These are phyloP conservation scores for Nematocida ausubeli DNA, from an alignment of 371 early-diverging fungal species.

Conservation along the genomic window DNA sequence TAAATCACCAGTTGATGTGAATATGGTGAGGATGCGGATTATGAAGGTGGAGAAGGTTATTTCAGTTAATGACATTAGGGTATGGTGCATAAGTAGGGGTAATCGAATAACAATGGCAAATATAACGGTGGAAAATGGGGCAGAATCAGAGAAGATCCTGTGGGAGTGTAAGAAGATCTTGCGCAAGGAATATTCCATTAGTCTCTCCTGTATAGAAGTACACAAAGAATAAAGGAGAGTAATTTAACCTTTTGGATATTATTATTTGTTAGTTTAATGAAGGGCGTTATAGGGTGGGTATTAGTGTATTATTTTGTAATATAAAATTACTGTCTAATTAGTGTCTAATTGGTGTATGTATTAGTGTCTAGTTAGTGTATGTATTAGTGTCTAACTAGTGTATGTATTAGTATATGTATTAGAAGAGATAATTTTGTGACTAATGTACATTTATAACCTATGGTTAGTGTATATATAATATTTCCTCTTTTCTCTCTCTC, in stretches of 20 bases:
- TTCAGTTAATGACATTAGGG: constrained; percentile 11
- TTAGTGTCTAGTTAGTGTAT: too few species aligned
- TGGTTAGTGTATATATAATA: too few species aligned
- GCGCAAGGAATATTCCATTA: not conserved
- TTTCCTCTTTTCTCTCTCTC: too few species aligned
- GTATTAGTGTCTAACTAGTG: too few species aligned
- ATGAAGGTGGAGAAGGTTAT: not conserved
- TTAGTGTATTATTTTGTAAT: too few species aligned
- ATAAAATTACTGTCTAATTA: too few species aligned
- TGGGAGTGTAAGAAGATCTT: constrained; percentile 17
- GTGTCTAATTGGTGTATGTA: too few species aligned
- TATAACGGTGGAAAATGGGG: constrained; percentile 2
- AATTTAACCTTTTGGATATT: not conserved
- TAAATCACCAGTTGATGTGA: constrained; percentile 25
- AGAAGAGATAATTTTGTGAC: too few species aligned
- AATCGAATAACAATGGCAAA: not conserved
- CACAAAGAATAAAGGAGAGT: not conserved
- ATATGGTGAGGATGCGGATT: not conserved
- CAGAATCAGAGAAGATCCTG: not conserved
- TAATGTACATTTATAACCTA: too few species aligned
- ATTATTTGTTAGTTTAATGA: too few species aligned
- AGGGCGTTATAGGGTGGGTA: too few species aligned
- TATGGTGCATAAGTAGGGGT: constrained; percentile 32
- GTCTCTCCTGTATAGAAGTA: constrained; percentile 20
- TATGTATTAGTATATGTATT: too few species aligned